Evolutionary conservation across 2,329 filamentous ascomycete genomes (phyloP), one percentile per base, ranked within the genome.

Genomic region (Colletotrichum costaricense): DNA sequence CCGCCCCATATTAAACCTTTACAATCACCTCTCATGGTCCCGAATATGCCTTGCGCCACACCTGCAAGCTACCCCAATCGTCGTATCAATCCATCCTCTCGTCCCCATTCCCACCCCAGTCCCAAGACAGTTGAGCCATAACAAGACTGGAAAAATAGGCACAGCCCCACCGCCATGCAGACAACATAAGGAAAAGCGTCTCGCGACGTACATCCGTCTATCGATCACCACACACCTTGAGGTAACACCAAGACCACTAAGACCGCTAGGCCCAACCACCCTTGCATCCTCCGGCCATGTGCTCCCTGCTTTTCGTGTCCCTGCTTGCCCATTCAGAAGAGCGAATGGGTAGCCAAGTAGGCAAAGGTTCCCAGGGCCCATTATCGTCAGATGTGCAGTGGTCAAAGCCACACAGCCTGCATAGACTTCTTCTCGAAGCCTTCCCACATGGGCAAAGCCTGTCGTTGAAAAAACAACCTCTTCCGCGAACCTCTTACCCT

Each of bases 31-130:
- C 58, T 63, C 64, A 52, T 38, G 35, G 52, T 71, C 52, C 28
- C 42, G 55, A 69, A 69, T 69, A 69, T 69, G 70, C 66, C 70
- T 72, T 72, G 70, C 70, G 70, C 70, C 70, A 72, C 70, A 72
- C 35, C 54, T 72, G 69, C 69, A 72, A 64, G 65, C 38, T 69
- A 54, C 66, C 42, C 54, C 59, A 65, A 57, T 57, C 52, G 52
- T 59, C 65, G 30, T 69, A 69, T 69, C 65, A 72, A 69, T 63
- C 28, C 49, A 7, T 64, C 26, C 49, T 56, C 42, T 9, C 65
- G n/a, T 33, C 58, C 54, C 42, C 49, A 38, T 49, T 59, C 65
- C 59, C 52, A 30, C 59, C 59, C 42, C 19, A 42, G 55, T 42
- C 54, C 62, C 14, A 35, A 24, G 26, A 56, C 14, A 58, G 60